phyloP scores from a whole-genome alignment of 768 basidiomycete genomes.

The Macrolepiota dolichaula region DNA sequence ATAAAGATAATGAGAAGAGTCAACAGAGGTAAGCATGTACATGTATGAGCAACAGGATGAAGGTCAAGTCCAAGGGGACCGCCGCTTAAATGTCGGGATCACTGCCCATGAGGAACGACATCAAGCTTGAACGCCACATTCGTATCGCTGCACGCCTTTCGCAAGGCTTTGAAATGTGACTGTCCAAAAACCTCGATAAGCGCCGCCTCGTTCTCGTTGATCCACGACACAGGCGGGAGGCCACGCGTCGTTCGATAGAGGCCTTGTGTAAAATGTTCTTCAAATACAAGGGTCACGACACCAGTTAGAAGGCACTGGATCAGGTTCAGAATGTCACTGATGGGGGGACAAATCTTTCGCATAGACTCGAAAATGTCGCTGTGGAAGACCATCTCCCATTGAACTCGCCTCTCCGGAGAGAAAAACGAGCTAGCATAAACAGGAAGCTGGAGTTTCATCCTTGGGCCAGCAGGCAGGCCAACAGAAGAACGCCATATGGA shows the following conservation, averaged over 20 bases:
- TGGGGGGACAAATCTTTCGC: slow-evolving; percentile 62
- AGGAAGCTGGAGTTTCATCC: slow-evolving; percentile 69
- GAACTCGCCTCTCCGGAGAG: slow-evolving; percentile 77
- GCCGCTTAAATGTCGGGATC: slow-evolving; percentile 6
- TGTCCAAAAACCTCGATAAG: slow-evolving; percentile 74
- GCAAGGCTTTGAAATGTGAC: slow-evolving; percentile 67
- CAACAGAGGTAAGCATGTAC: slow-evolving; percentile 21
- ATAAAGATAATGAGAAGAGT: slow-evolving; percentile 21
- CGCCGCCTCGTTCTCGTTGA: slow-evolving; percentile 61
- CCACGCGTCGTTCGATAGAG: slow-evolving; percentile 74
- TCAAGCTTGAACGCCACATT: slow-evolving; percentile 74
- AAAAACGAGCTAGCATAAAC: slow-evolving; percentile 83
- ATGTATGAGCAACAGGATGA: slow-evolving; percentile 12
- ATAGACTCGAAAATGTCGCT: slow-evolving; percentile 72
- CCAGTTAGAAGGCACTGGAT: slow-evolving; percentile 74
- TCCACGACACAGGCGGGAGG: slow-evolving; percentile 75
- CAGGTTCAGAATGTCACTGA: slow-evolving; percentile 67
- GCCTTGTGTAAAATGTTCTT: slow-evolving; percentile 70
- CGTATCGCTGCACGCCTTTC: slow-evolving; percentile 69
- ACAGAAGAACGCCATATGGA: slow-evolving; percentile 76
- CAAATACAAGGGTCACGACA: slow-evolving; percentile 67
- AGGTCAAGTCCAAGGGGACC: slow-evolving; percentile 7
- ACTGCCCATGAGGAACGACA: slow-evolving; percentile 35
- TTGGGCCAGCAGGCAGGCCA: slow-evolving; percentile 75
- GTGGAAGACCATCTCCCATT: slow-evolving; percentile 91